Conservation (phyloP, 1,284 basidiomycete species). For the Apiotrichum mycotoxinovorans region DNA sequence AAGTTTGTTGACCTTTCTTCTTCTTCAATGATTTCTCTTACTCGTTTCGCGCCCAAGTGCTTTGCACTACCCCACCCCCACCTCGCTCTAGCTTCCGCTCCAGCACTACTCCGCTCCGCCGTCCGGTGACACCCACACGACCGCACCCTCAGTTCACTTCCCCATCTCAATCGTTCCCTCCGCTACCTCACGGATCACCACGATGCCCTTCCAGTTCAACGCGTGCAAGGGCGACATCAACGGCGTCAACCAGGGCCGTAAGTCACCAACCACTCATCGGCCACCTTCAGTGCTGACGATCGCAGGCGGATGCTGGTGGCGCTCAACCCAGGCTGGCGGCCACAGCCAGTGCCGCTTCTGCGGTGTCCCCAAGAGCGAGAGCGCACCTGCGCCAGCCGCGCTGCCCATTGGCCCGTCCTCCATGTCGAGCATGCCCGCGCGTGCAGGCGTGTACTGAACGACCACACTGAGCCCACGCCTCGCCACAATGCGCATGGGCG, state of each 20-base stretch:
- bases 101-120: not conserved
- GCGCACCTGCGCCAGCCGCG: not conserved
- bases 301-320: conserved; percentile 4
- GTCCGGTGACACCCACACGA: not conserved
- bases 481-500: too few relatives aligned
- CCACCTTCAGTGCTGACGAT: not conserved
- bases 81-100: not conserved
- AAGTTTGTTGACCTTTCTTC: too few relatives aligned
- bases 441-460: not conserved
- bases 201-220: not conserved
- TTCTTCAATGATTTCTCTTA: too few relatives aligned
- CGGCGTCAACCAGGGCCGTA: conserved; percentile 3
- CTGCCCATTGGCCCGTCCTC: not conserved
- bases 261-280: not conserved
- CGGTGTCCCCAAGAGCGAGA: not conserved
- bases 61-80: not conserved
- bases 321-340: not conserved
- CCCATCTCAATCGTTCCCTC: not conserved
- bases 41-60: too few relatives aligned
- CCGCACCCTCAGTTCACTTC: not conserved
- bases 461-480: too few relatives aligned
- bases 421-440: not conserved
- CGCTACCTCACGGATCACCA: not conserved
- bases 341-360: conserved; percentile 3
- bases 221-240: conserved; percentile 3